Evolutionary conservation across 768 basidiomycete genomes (phyloP).

Genomic region (Termitomyces sp.): DNA sequence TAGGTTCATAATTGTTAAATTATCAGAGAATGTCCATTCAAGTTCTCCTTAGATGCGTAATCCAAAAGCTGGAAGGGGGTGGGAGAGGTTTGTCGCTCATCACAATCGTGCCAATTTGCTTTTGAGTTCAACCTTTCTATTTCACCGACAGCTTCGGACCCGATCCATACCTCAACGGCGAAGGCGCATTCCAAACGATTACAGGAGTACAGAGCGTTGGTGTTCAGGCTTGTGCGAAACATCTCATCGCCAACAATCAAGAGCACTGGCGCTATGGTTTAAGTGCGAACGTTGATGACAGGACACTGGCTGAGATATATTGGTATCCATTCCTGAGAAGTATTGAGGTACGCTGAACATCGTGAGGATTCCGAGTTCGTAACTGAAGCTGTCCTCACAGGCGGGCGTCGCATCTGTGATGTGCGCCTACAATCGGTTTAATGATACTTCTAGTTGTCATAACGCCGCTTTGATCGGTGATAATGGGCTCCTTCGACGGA

Average conservation of each 20-base stretch:
- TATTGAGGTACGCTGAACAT: constrained; percentile 34
- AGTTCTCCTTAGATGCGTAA: constrained; percentile 39
- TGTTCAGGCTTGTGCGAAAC: constrained; percentile 57
- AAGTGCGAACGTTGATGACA: constrained; percentile 50
- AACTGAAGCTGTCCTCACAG: constrained; percentile 17
- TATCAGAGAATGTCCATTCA: no score
- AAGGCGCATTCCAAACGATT: constrained; percentile 57
- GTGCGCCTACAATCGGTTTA: constrained; percentile 54
- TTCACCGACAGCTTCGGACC: constrained; percentile 38
- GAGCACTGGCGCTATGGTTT: constrained; percentile 52
- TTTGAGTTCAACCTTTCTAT: neutral
- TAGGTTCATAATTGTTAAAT: constrained; percentile 11
- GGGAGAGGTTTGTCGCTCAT: constrained; percentile 35
- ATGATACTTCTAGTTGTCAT: constrained; percentile 63
- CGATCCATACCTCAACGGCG: constrained; percentile 63
- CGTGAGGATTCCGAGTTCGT: neutral
- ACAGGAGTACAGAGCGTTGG: constrained; percentile 56
- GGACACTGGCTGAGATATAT: constrained; percentile 53
- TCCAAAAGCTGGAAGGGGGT: constrained; percentile 45
- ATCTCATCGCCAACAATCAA: constrained; percentile 46
- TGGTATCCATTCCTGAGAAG: constrained; percentile 47
- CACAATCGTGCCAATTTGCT: neutral
- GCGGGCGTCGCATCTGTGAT: constrained; percentile 49
- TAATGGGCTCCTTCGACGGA: constrained; percentile 31
- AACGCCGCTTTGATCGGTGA: constrained; percentile 46